Conservation (phyloP, 805 yeast species). For the Clavispora carvajalis region DNA sequence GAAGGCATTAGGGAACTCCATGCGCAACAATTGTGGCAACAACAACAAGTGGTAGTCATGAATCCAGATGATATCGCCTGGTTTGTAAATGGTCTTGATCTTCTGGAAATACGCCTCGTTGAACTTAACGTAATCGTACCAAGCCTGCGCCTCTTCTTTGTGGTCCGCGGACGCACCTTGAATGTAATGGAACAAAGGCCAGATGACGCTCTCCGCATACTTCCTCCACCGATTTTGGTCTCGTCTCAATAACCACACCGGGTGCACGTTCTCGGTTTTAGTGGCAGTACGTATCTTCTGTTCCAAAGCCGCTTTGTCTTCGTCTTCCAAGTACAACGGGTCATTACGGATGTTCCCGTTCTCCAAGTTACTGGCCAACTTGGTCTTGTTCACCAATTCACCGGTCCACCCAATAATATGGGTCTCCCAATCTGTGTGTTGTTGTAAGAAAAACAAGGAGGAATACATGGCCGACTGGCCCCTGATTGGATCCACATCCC, state of each 20-base stretch:
- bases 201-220: constrained; percentile 83
- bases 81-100: constrained; percentile 64
- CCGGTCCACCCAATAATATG: constrained; percentile 95
- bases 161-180: constrained; percentile 71
- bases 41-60: constrained; percentile 84
- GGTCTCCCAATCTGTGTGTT: constrained; percentile 77
- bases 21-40: constrained; percentile 76
- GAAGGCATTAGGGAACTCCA: constrained; percentile 65
- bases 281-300: constrained; percentile 41
- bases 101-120: constrained; percentile 87
- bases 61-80: constrained; percentile 90
- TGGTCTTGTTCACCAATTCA: constrained; percentile 48
- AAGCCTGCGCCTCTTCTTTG: constrained; percentile 59
- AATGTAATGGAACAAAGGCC: constrained; percentile 96
- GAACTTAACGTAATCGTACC: constrained; percentile 86
- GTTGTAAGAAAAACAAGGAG: constrained; percentile 58
- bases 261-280: constrained; percentile 56
- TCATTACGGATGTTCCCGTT: constrained; percentile 42
- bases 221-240: constrained; percentile 81
- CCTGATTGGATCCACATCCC: constrained; percentile 60
- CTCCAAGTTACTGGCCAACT: constrained; percentile 12
- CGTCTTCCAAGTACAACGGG: constrained; percentile 53
- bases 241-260: constrained; percentile 81
- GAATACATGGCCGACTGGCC: constrained; percentile 86
- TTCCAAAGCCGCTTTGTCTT: constrained; percentile 51